These are phyloP conservation scores for Boechera divaricarpa DNA, from an alignment of 345 rosid genomes.

Conservation along the genomic window DNA sequence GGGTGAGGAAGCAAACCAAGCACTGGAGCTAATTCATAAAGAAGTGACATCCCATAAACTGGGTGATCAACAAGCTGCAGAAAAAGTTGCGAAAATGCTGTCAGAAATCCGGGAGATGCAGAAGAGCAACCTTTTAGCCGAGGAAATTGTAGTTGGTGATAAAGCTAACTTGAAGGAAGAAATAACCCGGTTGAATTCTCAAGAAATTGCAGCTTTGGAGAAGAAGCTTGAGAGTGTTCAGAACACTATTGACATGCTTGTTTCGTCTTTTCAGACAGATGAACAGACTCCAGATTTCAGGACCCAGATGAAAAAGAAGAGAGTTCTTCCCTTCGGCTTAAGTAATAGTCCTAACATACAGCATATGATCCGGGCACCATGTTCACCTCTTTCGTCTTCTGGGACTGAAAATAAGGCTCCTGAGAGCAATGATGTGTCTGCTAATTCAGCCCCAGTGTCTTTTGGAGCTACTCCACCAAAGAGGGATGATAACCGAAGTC, in stretches of 20 bases:
- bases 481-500: constrained; percentile 40
- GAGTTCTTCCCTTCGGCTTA: constrained; percentile 68
- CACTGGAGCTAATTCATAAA: constrained; percentile 90
- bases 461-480: constrained; percentile 52
- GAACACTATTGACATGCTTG: constrained; percentile 79
- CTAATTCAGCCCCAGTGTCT: constrained; percentile 39
- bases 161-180: constrained; percentile 79
- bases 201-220: constrained; percentile 78
- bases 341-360: constrained; percentile 82
- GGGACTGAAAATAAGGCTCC: constrained; percentile 80
- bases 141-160: constrained; percentile 60
- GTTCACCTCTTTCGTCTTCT: constrained; percentile 81
- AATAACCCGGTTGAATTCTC: constrained; percentile 73
- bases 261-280: constrained; percentile 58
- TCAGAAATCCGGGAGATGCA: constrained; percentile 87
- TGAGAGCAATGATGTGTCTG: constrained; percentile 49
- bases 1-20: constrained; percentile 90
- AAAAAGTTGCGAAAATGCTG: constrained; percentile 76
- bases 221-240: constrained; percentile 91
- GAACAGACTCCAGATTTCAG: constrained; percentile 59
- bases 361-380: constrained; percentile 74
- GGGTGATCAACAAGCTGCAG: constrained; percentile 84
- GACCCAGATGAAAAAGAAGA: constrained; percentile 73
- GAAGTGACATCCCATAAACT: constrained; percentile 80
- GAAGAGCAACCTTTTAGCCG: constrained; percentile 55